phyloP scores from a whole-genome alignment of 2,329 filamentous ascomycete species.

The Epichloe bromicola region DNA sequence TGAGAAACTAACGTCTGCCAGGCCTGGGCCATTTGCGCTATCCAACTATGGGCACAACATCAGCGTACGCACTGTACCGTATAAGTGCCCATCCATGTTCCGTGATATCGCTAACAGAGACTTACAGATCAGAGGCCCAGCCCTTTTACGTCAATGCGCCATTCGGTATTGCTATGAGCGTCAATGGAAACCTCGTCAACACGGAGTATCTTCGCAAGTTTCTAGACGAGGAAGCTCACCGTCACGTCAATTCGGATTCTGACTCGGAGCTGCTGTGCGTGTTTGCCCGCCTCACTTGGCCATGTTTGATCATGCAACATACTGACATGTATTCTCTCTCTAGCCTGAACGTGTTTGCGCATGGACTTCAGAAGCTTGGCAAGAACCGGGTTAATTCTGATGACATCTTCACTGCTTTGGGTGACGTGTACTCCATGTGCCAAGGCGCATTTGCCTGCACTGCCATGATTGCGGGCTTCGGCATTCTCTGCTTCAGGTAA shows the following conservation, averaged over 20 bases:
- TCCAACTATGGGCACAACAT: conserved; percentile 73
- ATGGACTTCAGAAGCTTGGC: conserved; percentile 65
- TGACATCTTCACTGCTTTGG: conserved; percentile 61
- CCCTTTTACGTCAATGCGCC: conserved; percentile 81
- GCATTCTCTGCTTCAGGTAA: conserved; percentile 60
- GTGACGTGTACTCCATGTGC: conserved; percentile 59
- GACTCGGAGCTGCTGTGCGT: conserved; percentile 50
- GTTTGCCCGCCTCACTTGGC: no score
- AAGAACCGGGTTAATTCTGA: conserved; percentile 69
- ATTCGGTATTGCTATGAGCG: conserved; percentile 67
- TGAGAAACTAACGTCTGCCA: not conserved
- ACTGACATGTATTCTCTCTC: conserved; percentile 8
- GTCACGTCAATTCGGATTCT: conserved; percentile 83
- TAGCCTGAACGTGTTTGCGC: conserved; percentile 70
- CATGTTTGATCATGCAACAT: not conserved
- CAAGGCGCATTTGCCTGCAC: conserved; percentile 69
- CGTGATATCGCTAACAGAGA: no score
- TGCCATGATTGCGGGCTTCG: conserved; percentile 71
- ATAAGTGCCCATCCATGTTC: not conserved
- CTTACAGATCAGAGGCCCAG: conserved; percentile 65
- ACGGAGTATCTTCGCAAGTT: conserved; percentile 54
- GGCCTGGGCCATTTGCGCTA: conserved; percentile 70
- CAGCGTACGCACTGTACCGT: conserved; percentile 18
- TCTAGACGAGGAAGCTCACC: conserved; percentile 65
- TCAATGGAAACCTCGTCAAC: conserved; percentile 85